A percentile compares a stretch with the other conserved stretches of the same genome.
Evolutionary conservation across 768 basidiomycete species (phyloP).

Genomic region (Austroboletus eburneus): DNA sequence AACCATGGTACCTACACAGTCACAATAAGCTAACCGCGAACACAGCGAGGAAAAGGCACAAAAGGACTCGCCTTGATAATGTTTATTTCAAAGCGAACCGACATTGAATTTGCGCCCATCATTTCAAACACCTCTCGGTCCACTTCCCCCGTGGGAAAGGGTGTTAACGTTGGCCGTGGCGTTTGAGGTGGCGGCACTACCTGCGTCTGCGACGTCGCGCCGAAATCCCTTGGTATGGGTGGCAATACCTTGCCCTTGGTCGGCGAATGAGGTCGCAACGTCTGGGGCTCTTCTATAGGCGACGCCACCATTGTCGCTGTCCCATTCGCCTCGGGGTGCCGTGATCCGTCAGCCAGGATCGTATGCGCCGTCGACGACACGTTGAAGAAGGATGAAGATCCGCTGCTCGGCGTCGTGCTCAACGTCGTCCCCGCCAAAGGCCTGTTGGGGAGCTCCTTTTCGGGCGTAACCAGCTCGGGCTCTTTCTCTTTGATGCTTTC

Average conservation of each 20-base stretch:
- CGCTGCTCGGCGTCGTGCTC: constrained; percentile 66
- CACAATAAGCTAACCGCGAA: not conserved
- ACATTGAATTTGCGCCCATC: constrained; percentile 71
- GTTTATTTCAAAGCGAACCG: constrained; percentile 95
- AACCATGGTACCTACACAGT: constrained; percentile 78
- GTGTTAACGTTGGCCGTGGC: constrained; percentile 40
- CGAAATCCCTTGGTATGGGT: constrained; percentile 75
- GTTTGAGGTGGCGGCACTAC: constrained; percentile 19
- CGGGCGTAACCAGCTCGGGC: constrained; percentile 33
- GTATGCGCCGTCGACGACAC: constrained; percentile 55
- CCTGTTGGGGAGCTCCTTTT: constrained; percentile 45
- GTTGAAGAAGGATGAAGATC: constrained; percentile 85
- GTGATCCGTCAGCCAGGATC: constrained; percentile 33
- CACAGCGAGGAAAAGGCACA: not conserved
- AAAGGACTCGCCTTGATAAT: constrained; percentile 79
- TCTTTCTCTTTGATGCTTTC: constrained; percentile 45
- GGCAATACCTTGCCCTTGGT: constrained; percentile 65
- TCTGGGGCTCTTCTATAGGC: constrained; percentile 27
- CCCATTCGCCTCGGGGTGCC: constrained; percentile 26
- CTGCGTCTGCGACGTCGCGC: constrained; percentile 21
- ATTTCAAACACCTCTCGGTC: constrained; percentile 67
- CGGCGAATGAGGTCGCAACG: constrained; percentile 45
- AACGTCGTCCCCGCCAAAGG: constrained; percentile 46
- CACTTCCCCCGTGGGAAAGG: constrained; percentile 63
- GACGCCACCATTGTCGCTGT: constrained; percentile 13